Evolutionary conservation across 1,284 basidiomycete genomes (phyloP), one percentile per base, ranked within the genome.

Genomic region (Anthracocystis setariae): DNA sequence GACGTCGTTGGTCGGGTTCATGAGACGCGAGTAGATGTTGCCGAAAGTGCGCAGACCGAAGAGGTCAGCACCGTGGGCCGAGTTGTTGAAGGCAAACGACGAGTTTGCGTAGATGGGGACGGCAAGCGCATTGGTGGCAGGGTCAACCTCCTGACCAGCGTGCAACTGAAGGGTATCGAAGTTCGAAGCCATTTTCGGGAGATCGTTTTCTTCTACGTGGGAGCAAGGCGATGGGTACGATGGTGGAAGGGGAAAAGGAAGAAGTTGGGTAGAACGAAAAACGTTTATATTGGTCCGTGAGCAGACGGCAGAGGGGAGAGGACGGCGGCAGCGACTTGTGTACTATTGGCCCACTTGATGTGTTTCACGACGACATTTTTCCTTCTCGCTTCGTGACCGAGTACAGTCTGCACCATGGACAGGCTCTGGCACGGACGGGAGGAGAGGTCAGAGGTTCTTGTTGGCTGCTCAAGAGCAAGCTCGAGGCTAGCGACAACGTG

Each of bases 1-100:
- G 7, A 93, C 90, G 73, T 90, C 89, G 53, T 90, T 88, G 5
- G 92, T 94, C 9, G 92, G 92, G 82, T 94, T 93, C 25, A 90
- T 89, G 53, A 93, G 89, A 35, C 91, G 83, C 37, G 76, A 79
- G 71, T 77, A 76, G 61, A 91, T 90, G 84, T 91, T 88, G 13
- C 91, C 91, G 25, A 87, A 71, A 32, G 63, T 64, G 44, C 74
- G 71, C 38, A 93, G 83, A 18, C 88, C 90, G 82, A 93, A 94
- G 45, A 94, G 86, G 80, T 92, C 90, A 21, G 92, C 91, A 8
- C 86, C 92, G 75, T 94, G 92, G 24, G 77, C 78, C 57, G 80
- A 79, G 74, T 83, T 66, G 59, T 82, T 77, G 69, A 83, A 83
- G 39, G 78, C 79, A 50, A 78, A 80, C 57, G 80, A 82, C 45